Conservation (phyloP, 2,329 filamentous ascomycete species). For the Diplodia scrobiculata region DNA sequence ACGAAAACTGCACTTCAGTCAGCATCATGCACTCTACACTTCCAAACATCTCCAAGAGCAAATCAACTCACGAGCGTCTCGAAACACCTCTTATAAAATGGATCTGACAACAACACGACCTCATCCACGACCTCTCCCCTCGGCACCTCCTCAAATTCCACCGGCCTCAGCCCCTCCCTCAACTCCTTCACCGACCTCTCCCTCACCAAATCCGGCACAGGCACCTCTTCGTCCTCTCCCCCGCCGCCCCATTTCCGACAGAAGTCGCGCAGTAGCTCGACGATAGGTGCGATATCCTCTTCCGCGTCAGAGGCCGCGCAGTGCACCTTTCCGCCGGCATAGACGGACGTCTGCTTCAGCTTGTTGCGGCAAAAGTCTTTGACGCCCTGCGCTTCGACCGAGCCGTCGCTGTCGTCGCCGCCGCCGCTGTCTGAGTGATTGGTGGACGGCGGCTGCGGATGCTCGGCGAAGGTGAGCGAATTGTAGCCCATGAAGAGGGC, state of each 20-base stretch:
- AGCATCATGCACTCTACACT: not conserved
- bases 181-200: slow-evolving; percentile 3
- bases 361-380: slow-evolving; percentile 8
- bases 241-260: slow-evolving; percentile 17
- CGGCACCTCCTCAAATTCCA: not conserved
- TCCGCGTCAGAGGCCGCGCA: slow-evolving; percentile 7
- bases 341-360: slow-evolving; percentile 8
- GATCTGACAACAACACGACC: slow-evolving; percentile 2
- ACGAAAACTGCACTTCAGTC: slow-evolving; percentile 7
- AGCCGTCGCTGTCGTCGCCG: not conserved
- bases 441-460: not conserved
- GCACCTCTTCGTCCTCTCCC: not conserved
- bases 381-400: not conserved
- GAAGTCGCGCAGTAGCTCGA: slow-evolving; percentile 2
- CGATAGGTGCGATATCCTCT: not conserved
- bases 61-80: slow-evolving; percentile 8
- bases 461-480: slow-evolving; percentile 12
- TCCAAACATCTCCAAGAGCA: not conserved
- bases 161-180: not conserved
- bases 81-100: slow-evolving; percentile 11
- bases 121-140: slow-evolving; percentile 3
- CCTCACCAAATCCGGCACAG: slow-evolving; percentile 4
- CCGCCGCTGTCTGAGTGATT: not conserved
- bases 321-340: slow-evolving; percentile 4
- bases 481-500: slow-evolving; percentile 18